phyloP scores from a whole-genome alignment of 2,329 filamentous ascomycete species.

The Beauveria sp. region DNA sequence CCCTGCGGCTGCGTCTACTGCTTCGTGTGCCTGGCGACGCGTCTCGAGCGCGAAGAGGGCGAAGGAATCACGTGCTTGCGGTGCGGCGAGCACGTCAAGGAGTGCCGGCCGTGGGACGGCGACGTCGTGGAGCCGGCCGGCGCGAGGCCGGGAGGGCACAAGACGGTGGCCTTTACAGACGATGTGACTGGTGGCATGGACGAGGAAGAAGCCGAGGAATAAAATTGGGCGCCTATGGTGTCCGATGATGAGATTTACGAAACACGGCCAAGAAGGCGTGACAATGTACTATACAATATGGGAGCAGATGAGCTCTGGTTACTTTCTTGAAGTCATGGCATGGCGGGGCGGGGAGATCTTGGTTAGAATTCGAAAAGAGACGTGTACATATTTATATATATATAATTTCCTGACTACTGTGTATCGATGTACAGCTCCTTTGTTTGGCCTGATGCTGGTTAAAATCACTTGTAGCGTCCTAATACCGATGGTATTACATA shows the following conservation, averaged over 20 bases:
- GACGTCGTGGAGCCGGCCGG: constrained; percentile 63
- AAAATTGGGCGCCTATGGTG: neutral
- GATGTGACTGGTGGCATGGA: constrained; percentile 36
- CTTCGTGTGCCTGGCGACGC: constrained; percentile 87
- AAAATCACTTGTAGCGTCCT: too few relatives aligned
- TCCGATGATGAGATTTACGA: neutral
- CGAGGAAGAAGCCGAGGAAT: constrained; percentile 12
- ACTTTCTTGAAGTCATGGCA: neutral
- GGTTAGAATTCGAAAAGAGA: neutral
- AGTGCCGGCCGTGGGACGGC: constrained; percentile 86
- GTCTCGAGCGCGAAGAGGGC: constrained; percentile 85
- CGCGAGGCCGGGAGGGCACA: constrained; percentile 34
- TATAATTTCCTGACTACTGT: too few relatives aligned
- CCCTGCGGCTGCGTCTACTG: constrained; percentile 92
- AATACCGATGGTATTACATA: too few relatives aligned
- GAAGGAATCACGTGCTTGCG: constrained; percentile 89
- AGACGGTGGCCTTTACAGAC: constrained; percentile 57
- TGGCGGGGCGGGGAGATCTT: constrained; percentile 4
- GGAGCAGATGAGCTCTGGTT: neutral
- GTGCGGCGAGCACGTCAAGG: constrained; percentile 74
- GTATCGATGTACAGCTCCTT: too few relatives aligned
- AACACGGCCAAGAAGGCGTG: neutral
- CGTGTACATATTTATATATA: neutral
- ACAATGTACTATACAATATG: neutral
- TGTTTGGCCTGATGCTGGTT: too few relatives aligned